A percentile compares a stretch with the other conserved stretches of the same genome.
Conservation (phyloP, 208 protist species). For the Crithidia fasciculata region DNA sequence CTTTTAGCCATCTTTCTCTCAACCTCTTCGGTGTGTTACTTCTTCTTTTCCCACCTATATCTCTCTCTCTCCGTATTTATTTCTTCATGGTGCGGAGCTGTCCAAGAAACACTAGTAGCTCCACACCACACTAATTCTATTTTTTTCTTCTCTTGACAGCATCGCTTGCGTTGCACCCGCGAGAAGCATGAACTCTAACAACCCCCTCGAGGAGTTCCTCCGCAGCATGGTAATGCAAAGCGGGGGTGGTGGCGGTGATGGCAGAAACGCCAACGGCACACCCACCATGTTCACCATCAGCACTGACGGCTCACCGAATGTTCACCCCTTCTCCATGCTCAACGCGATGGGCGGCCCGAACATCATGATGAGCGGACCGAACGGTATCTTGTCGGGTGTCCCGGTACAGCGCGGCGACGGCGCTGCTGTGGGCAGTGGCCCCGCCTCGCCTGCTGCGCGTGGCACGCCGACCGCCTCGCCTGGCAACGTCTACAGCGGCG, state of each 20-base stretch:
- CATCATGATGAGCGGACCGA: constrained; percentile 8
- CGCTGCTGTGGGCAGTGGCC: too few species aligned
- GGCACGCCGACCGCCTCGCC: constrained; percentile 16
- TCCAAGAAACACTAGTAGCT: too few species aligned
- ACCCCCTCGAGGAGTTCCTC: constrained; percentile 24
- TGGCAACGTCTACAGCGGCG: constrained; percentile 64
- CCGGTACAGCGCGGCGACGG: background rate
- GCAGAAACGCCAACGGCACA: constrained; percentile 2
- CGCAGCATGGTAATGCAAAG: constrained; percentile 20
- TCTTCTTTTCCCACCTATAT: too few species aligned
- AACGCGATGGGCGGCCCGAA: constrained; percentile 20
- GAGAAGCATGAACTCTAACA: constrained; percentile 16
- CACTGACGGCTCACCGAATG: constrained; percentile 8
- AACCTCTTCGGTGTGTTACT: too few species aligned
- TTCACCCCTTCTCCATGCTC: constrained; percentile 25
- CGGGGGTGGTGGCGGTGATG: constrained; percentile 5
- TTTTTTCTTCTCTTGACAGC: constrained; percentile 1
- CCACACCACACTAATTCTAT: background rate
- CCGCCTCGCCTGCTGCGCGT: background rate
- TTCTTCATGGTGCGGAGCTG: too few species aligned
- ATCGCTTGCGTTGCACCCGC: background rate
- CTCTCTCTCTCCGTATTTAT: too few species aligned
- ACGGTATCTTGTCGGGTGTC: background rate
- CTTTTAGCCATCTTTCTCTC: too few species aligned
- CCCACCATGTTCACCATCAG: constrained; percentile 28